Evolutionary conservation across 805 yeast genomes (phyloP).

Genomic region (Wickerhamomyces bovis): DNA sequence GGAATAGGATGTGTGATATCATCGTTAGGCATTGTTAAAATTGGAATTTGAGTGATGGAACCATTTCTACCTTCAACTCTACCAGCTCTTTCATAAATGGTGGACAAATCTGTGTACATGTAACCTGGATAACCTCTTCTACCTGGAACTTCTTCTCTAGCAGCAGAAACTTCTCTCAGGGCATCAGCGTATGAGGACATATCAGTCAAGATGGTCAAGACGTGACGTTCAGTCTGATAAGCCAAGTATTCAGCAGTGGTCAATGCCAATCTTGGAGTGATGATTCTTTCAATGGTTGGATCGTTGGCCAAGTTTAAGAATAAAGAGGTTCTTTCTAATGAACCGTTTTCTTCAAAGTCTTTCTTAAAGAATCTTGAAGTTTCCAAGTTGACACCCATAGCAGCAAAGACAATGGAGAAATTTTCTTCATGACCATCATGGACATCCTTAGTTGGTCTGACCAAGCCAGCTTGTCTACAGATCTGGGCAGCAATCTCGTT

Average conservation of each 20-base stretch:
- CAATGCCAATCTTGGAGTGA: constrained; percentile 97
- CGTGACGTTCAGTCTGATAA: constrained; percentile 98
- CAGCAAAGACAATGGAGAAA: constrained; percentile 98
- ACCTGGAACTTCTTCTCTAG: constrained; percentile 99
- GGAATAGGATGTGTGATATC: constrained; percentile 99
- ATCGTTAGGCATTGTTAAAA: constrained; percentile 99
- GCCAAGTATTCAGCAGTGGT: constrained; percentile 99
- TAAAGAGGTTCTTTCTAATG: constrained; percentile 94
- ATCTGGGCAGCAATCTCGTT: constrained; percentile 99
- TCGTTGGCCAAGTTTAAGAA: constrained; percentile 97
- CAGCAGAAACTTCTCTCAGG: constrained; percentile 98
- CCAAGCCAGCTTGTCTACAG: constrained; percentile 99
- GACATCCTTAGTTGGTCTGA: constrained; percentile 98
- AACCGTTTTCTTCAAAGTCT: constrained; percentile 98
- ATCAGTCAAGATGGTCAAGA: constrained; percentile 94
- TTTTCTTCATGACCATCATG: constrained; percentile 99
- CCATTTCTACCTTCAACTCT: constrained; percentile 99
- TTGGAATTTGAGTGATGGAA: constrained; percentile 97
- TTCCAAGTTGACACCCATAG: constrained; percentile 99
- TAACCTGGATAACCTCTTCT: constrained; percentile 99
- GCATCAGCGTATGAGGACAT: constrained; percentile 99
- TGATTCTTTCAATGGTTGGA: constrained; percentile 98
- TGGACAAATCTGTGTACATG: constrained; percentile 99
- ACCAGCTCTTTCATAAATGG: constrained; percentile 99
- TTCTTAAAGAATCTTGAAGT: constrained; percentile 98